Conservation (phyloP, 345 rosid species). For the Salix purpurea region DNA sequence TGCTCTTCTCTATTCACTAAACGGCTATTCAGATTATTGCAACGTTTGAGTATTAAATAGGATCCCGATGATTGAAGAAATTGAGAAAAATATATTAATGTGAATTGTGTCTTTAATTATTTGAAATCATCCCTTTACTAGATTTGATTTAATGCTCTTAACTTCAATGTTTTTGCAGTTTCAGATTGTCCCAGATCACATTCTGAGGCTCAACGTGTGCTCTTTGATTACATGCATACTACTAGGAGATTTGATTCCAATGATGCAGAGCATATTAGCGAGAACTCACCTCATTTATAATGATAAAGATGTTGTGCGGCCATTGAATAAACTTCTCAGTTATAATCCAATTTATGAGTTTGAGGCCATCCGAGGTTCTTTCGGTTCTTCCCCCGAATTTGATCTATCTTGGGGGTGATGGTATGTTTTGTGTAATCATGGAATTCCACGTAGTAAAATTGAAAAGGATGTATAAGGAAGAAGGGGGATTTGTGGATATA, state of each 20-base stretch:
- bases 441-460: constrained; percentile 64
- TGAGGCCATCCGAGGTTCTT: constrained; percentile 43
- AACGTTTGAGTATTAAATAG: no score
- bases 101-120: no score
- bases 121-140: no score
- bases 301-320: constrained; percentile 41
- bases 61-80: no score
- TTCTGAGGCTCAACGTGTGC: constrained; percentile 48
- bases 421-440: constrained; percentile 49
- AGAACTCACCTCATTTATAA: constrained; percentile 60
- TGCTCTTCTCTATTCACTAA: no score
- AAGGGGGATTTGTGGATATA: constrained; percentile 50
- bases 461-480: constrained; percentile 64
- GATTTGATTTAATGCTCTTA: constrained; percentile 2
- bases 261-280: constrained; percentile 85
- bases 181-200: constrained; percentile 22
- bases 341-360: constrained; percentile 81
- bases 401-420: constrained; percentile 56
- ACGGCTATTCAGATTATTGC: no score
- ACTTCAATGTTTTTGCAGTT: constrained; percentile 28
- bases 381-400: constrained; percentile 44
- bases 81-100: no score
- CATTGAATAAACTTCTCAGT: constrained; percentile 51
- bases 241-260: constrained; percentile 14
- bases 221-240: not conserved